phyloP scores from a whole-genome alignment of 108 stramenopile genomes.

The Nitzschia sp. region DNA sequence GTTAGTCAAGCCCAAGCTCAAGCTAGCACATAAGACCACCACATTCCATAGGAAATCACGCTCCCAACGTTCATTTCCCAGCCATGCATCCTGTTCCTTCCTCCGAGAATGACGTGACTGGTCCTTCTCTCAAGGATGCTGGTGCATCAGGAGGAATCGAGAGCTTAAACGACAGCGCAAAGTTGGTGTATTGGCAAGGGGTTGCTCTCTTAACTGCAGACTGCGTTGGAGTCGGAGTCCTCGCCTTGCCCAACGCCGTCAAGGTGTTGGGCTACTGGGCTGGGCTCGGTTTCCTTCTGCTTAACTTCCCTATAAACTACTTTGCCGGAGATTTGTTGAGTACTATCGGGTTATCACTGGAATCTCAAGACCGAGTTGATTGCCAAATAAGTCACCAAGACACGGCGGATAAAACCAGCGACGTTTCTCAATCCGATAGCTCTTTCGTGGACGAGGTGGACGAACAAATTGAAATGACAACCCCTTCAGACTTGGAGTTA shows the following conservation, averaged over 20 bases:
- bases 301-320: slow-evolving; percentile 67
- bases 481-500: background rate
- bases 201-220: slow-evolving; percentile 64
- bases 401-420: background rate
- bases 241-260: slow-evolving; percentile 58
- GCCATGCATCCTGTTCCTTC: slow-evolving; percentile 6
- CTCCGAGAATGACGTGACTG: background rate
- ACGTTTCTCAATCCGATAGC: background rate
- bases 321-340: slow-evolving; percentile 57
- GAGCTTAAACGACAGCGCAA: slow-evolving; percentile 2
- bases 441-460: background rate
- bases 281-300: slow-evolving; percentile 52
- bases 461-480: background rate
- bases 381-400: background rate
- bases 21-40: too few relatives aligned
- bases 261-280: slow-evolving; percentile 35
- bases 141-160: background rate
- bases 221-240: slow-evolving; percentile 66
- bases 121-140: background rate
- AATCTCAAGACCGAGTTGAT: slow-evolving; percentile 7
- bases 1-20: background rate
- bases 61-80: background rate
- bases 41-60: too few relatives aligned
- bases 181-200: slow-evolving; percentile 46
- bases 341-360: slow-evolving; percentile 39